A percentile compares a stretch with the other conserved stretches of the same genome.
Evolutionary conservation across 805 yeast species (phyloP).

Genomic region (Kazachstania africana): DNA sequence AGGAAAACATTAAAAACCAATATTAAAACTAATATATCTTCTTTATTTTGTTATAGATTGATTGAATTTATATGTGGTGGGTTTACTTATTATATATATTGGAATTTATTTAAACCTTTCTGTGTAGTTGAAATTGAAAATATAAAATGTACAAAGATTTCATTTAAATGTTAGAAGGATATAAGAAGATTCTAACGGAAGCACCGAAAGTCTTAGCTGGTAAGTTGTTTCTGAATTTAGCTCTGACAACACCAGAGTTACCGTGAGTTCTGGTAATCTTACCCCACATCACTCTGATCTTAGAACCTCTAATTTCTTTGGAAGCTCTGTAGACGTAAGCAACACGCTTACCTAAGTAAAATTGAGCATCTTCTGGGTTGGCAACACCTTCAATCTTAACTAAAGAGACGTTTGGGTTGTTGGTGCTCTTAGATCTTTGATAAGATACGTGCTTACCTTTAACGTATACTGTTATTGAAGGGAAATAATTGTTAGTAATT

Average conservation of each 20-base stretch:
- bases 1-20: too few species aligned
- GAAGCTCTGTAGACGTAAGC: constrained; percentile 99
- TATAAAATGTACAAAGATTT: too few species aligned
- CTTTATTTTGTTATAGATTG: too few species aligned
- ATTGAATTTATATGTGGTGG: too few species aligned
- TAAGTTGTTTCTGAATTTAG: constrained; percentile 96
- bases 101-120: too few species aligned
- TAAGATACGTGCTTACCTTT: constrained; percentile 99
- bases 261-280: constrained; percentile 98
- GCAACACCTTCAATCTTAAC: constrained; percentile 95
- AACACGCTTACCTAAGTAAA: constrained; percentile 98
- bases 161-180: constrained; percentile 97
- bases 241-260: constrained; percentile 95
- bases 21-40: too few species aligned
- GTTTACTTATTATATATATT: too few species aligned
- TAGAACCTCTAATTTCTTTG: constrained; percentile 96
- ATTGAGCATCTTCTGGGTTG: constrained; percentile 86
- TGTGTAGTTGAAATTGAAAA: too few species aligned
- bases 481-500: constrained; percentile 1
- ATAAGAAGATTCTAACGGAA: constrained; percentile 97
- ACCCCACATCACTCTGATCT: constrained; percentile 99
- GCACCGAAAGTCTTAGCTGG: constrained; percentile 99
- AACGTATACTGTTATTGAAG: constrained; percentile 70
- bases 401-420: constrained; percentile 96
- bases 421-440: constrained; percentile 98